phyloP scores from a whole-genome alignment of 768 basidiomycete genomes.

The Psilocybe sp. region DNA sequence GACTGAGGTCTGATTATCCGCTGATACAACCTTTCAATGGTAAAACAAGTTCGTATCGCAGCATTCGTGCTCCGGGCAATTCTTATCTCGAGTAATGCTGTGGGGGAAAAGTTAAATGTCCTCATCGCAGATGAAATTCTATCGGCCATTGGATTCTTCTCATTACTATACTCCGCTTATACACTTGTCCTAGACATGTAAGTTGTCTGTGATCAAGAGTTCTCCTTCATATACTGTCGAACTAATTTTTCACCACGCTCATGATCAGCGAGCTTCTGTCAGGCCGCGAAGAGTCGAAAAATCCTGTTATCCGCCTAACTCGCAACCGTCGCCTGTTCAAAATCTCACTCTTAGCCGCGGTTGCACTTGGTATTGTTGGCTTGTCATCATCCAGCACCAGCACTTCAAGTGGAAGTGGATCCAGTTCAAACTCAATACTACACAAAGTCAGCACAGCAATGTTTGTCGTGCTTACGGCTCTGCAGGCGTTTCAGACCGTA shows the following conservation, averaged over 20 bases:
- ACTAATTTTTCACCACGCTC: neutral
- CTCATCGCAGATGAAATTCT: conserved; percentile 38
- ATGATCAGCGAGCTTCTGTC: conserved; percentile 17
- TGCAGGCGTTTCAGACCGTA: conserved; percentile 30
- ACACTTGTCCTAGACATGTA: conserved; percentile 41
- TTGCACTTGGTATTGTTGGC: conserved; percentile 30
- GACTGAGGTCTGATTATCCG: neutral
- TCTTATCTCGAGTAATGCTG: conserved; percentile 27
- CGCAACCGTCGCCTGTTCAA: conserved; percentile 31
- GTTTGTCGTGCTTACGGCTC: conserved; percentile 33
- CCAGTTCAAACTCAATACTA: conserved; percentile 18
- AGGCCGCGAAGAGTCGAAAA: conserved; percentile 7
- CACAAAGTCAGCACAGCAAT: conserved; percentile 31
- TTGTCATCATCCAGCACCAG: neutral
- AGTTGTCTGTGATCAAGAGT: neutral
- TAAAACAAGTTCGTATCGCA: conserved; percentile 31
- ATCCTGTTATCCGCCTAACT: conserved; percentile 18
- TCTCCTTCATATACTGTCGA: neutral
- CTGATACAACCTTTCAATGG: neutral
- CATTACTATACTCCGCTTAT: conserved; percentile 39
- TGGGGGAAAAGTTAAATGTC: conserved; percentile 27
- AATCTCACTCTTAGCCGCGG: conserved; percentile 22
- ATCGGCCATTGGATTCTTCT: conserved; percentile 40
- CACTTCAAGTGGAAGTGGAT: conserved; percentile 3
- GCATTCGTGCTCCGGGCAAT: conserved; percentile 40